Evolutionary conservation across 441 rosid species (phyloP), one percentile per base, ranked within the genome.

Genomic region (Breynia disticha): DNA sequence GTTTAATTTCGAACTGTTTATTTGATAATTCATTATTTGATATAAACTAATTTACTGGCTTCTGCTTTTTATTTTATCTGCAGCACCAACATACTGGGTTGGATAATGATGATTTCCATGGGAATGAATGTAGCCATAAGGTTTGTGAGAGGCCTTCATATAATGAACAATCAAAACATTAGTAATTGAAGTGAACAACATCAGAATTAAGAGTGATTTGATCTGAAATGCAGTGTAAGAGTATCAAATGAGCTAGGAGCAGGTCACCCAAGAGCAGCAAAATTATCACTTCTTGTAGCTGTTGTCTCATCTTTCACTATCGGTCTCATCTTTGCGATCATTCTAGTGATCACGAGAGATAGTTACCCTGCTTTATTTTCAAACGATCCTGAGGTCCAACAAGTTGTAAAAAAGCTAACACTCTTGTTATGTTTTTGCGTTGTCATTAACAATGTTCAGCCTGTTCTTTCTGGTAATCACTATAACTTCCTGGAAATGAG

Each of bases 71-170:
- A 8, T n/a, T 41, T 43, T 8, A 11, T 50, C 90, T 1, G 78
- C 68, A 85, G 95, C 69, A 77, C 78, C 77, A 88, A 86, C 67
- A 74, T 88, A 45, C 21, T 88, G 73, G 87, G 86, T 16, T 88
- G 97, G 97, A 64, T 84, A 0, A 14, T 79, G 15, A 86, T 77
- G 87, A 56, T 73, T 24, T 73, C 90, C 7, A 3, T 80, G 1
- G 97, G 93, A 54, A 79, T 83, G 69, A 83, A 89, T 62, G 75
- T 86, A 44, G 91, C 95, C 14, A 69, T 85, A 39, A 88, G 96
- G 96, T 84, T 60, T 41, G 53, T 46, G 11, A 39, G 4, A 11
- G 19, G 14, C 22, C 14, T 11, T 18, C 13, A 3, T 12, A 11
- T 48, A 11, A 9, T 16, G 16, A n/a, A 17, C 6, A 5, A 37